These are phyloP conservation scores for Casuarina cunninghamiana DNA, from an alignment of 306 rosid species.

Conservation along the genomic window DNA sequence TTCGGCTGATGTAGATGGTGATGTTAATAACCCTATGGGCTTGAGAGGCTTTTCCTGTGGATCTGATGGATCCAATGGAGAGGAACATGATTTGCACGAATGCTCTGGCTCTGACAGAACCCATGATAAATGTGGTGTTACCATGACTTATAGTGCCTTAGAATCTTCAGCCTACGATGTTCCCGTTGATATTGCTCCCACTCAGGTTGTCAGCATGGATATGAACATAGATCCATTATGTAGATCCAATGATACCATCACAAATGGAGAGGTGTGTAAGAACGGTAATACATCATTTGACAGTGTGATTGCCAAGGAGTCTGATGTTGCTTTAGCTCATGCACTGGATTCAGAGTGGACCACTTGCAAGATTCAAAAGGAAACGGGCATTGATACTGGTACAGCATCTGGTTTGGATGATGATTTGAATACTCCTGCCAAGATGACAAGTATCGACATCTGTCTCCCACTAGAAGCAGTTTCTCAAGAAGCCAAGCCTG, in stretches of 20 bases:
- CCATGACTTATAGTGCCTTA: slow-evolving; percentile 3
- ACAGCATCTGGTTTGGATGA: slow-evolving; percentile 22
- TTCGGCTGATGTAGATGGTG: background rate
- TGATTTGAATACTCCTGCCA: slow-evolving; percentile 24
- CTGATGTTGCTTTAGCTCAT: slow-evolving; percentile 2
- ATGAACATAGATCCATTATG: background rate
- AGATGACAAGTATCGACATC: background rate
- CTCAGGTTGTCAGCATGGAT: slow-evolving; percentile 12
- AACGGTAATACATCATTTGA: background rate
- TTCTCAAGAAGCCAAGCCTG: slow-evolving; percentile 12
- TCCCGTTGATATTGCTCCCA: background rate
- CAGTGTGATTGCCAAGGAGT: background rate
- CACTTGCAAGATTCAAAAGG: slow-evolving; percentile 25
- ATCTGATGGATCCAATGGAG: background rate
- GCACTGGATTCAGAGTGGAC: slow-evolving; percentile 19
- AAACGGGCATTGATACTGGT: slow-evolving; percentile 17
- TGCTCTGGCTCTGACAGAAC: slow-evolving; percentile 10
- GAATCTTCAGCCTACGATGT: slow-evolving; percentile 18
- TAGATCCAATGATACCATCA: background rate
- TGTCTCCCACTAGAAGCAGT: slow-evolving; percentile 1
- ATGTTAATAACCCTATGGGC: background rate
- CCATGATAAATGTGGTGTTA: slow-evolving; percentile 3
- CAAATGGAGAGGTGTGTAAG: slow-evolving; percentile 1
- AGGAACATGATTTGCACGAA: slow-evolving; percentile 15
- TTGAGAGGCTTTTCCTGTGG: background rate